Conservation (phyloP, 192 early-diverging fungal species). For the Irineochytrium annulatum region DNA sequence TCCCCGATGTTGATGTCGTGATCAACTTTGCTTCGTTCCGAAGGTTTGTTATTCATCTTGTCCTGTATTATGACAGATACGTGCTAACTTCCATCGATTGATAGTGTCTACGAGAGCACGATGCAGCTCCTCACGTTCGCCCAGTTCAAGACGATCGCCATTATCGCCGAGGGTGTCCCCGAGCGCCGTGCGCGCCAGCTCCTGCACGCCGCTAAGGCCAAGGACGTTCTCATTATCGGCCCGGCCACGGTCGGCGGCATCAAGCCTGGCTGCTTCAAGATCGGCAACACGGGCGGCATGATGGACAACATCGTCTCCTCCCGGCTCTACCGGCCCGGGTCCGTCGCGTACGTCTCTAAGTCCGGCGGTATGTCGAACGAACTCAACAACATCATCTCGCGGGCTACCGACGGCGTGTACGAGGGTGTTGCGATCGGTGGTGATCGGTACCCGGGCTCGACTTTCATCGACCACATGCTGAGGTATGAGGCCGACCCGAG, state of each 20-base stretch:
- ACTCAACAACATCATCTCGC: constrained; percentile 98
- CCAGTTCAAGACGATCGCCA: constrained; percentile 91
- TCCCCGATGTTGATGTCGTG: constrained; percentile 89
- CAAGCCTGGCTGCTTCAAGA: constrained; percentile 99
- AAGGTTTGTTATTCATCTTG: constrained; percentile 30
- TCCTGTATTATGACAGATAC: neutral
- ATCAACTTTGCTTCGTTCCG: constrained; percentile 99
- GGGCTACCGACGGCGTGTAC: constrained; percentile 94
- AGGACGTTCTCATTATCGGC: constrained; percentile 85
- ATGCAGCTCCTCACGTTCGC: constrained; percentile 77
- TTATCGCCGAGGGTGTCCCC: constrained; percentile 98
- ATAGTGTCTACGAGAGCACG: constrained; percentile 86
- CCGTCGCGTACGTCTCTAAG: constrained; percentile 97
- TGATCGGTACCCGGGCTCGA: constrained; percentile 96
- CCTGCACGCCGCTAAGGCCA: constrained; percentile 74
- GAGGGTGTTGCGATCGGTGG: constrained; percentile 99
- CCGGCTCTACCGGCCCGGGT: constrained; percentile 94
- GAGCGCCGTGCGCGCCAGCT: constrained; percentile 93
- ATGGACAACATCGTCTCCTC: constrained; percentile 99
- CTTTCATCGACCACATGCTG: constrained; percentile 97
- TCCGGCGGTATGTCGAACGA: constrained; percentile 99
- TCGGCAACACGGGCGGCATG: constrained; percentile 99
- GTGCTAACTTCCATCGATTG: neutral
- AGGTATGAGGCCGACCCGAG: constrained; percentile 89
- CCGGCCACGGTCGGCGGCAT: constrained; percentile 99